phyloP scores from a whole-genome alignment of 352 stramenopile genomes.

The Globisporangium rhizosaccharum region DNA sequence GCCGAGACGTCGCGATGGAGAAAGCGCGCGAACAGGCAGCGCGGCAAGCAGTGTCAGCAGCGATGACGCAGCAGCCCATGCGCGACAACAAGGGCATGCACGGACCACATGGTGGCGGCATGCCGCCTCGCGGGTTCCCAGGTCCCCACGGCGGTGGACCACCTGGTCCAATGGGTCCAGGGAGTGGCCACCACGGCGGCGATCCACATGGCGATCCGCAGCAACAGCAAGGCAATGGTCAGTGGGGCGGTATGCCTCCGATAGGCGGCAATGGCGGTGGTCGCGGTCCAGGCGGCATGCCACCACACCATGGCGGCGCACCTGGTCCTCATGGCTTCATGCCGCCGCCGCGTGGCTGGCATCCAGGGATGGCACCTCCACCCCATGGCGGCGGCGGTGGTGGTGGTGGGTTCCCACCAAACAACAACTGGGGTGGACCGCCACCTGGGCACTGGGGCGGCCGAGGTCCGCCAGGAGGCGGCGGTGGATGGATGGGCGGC shows the following conservation, averaged over 20 bases:
- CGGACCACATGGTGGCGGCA: slow-evolving; percentile 18
- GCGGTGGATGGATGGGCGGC: slow-evolving; percentile 45
- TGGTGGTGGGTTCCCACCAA: slow-evolving; percentile 24
- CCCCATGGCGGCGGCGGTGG: slow-evolving; percentile 13
- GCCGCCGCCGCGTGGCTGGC: slow-evolving; percentile 55
- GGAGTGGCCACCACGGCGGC: slow-evolving; percentile 1
- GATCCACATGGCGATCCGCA: background rate
- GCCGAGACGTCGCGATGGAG: slow-evolving; percentile 66
- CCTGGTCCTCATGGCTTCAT: slow-evolving; percentile 42
- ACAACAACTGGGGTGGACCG: slow-evolving; percentile 27
- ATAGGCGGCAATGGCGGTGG: slow-evolving; percentile 19
- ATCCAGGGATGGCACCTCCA: slow-evolving; percentile 62
- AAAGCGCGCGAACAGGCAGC: slow-evolving; percentile 77
- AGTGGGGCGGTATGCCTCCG: slow-evolving; percentile 7
- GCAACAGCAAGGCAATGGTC: too few relatives aligned
- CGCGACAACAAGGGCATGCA: slow-evolving; percentile 17
- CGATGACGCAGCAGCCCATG: slow-evolving; percentile 37
- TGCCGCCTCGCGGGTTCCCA: slow-evolving; percentile 19
- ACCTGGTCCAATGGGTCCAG: slow-evolving; percentile 7
- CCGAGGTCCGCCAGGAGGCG: slow-evolving; percentile 30
- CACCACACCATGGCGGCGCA: background rate
- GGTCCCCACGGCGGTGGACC: slow-evolving; percentile 1
- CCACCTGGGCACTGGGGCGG: slow-evolving; percentile 40
- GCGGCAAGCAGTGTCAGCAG: slow-evolving; percentile 59
- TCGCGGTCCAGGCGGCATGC: slow-evolving; percentile 20